Evolutionary conservation across 495 filamentous ascomycete genomes (phyloP).

Genomic region (Aspergillus avenaceus): DNA sequence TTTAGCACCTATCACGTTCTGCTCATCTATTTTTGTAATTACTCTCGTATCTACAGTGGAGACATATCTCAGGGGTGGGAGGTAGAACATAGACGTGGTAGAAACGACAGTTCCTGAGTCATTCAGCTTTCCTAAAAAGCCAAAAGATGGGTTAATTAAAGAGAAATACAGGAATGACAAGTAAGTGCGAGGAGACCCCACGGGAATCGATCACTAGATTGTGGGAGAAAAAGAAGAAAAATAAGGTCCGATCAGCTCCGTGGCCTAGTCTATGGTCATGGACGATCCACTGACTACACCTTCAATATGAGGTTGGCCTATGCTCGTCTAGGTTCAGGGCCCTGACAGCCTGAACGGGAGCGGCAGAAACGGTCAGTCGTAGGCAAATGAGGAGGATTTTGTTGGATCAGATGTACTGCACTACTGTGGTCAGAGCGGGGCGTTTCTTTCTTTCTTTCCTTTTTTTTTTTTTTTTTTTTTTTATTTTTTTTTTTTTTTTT

Average conservation of each 20-base stretch:
- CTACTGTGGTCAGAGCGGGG: too few species aligned
- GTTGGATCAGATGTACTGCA: neutral
- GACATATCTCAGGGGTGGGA: conserved; percentile 9
- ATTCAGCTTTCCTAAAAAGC: neutral
- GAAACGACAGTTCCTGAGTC: conserved; percentile 4
- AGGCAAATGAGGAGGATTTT: conserved; percentile 12
- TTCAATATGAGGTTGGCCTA: conserved; percentile 15
- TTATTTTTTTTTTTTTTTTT: too few species aligned
- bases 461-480: too few species aligned
- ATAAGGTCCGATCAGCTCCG: conserved; percentile 4
- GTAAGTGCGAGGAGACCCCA: neutral
- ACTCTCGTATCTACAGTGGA: conserved; percentile 4
- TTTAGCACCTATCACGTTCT: neutral
- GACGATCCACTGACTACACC: conserved; percentile 12
- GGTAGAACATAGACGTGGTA: neutral
- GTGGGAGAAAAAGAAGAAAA: neutral
- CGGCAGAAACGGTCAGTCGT: conserved; percentile 22
- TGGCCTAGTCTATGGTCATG: neutral
- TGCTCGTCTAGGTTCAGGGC: conserved; percentile 20
- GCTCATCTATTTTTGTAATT: neutral
- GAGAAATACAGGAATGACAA: neutral
- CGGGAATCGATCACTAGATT: conserved; percentile 3
- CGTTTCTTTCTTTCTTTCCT: neutral
- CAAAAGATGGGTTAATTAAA: conserved; percentile 5
- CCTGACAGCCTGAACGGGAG: conserved; percentile 27